A percentile compares a stretch with the other conserved stretches of the same genome.
These are phyloP conservation scores for Stereocaulon alpinum DNA, from an alignment of 495 filamentous ascomycete species.

Conservation along the genomic window DNA sequence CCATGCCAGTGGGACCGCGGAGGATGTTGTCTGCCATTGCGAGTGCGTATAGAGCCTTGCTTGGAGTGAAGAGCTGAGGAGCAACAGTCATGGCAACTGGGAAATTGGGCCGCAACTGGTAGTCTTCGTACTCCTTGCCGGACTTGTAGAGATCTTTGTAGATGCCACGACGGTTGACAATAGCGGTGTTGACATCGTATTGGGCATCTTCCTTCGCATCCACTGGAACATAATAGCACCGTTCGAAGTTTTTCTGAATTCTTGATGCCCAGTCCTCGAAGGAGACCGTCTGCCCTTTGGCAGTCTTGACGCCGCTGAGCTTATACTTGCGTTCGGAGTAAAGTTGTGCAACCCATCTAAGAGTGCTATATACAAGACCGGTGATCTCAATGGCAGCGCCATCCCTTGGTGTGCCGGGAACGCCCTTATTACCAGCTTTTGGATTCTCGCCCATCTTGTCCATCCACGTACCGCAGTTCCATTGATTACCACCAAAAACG, in stretches of 20 bases:
- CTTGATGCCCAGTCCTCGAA: slow-evolving; percentile 71
- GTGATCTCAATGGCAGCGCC: slow-evolving; percentile 93
- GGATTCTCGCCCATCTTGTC: slow-evolving; percentile 99
- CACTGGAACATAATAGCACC: slow-evolving; percentile 74
- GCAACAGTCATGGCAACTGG: slow-evolving; percentile 93
- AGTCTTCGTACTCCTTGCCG: slow-evolving; percentile 93
- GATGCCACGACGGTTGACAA: slow-evolving; percentile 84
- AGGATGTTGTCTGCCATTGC: slow-evolving; percentile 67
- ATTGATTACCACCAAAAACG: slow-evolving; percentile 86
- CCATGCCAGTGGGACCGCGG: slow-evolving; percentile 84
- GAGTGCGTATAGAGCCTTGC: slow-evolving; percentile 67
- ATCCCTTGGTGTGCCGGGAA: slow-evolving; percentile 93
- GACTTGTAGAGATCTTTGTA: slow-evolving; percentile 94
- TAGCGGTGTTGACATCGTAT: slow-evolving; percentile 67
- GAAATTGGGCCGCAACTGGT: slow-evolving; percentile 91
- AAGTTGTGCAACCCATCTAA: slow-evolving; percentile 67
- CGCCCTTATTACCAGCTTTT: slow-evolving; percentile 80
- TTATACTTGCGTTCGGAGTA: slow-evolving; percentile 55
- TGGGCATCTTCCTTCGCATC: slow-evolving; percentile 54
- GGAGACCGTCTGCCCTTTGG: slow-evolving; percentile 47
- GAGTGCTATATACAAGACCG: slow-evolving; percentile 78
- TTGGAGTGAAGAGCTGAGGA: slow-evolving; percentile 70
- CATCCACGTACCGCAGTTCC: slow-evolving; percentile 98
- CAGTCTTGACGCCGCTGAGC: slow-evolving; percentile 56
- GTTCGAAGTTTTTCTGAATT: slow-evolving; percentile 81